These are phyloP conservation scores for Magnaporthiopsis poae DNA, from an alignment of 2,329 filamentous ascomycete genomes.

Conservation along the genomic window DNA sequence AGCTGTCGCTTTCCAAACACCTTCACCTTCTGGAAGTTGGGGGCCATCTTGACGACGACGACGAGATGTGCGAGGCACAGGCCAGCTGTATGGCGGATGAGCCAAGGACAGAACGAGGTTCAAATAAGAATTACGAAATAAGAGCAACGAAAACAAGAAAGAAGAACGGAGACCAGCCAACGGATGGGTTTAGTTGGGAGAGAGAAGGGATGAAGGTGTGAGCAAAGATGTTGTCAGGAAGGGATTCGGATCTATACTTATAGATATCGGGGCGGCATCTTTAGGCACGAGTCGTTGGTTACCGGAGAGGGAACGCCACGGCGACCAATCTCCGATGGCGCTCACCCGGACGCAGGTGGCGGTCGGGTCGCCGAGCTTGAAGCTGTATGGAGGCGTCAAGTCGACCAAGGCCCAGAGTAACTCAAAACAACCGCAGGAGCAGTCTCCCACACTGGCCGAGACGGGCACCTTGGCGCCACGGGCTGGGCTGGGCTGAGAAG, in stretches of 20 bases:
- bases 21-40: constrained; percentile 23
- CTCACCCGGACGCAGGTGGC: neutral
- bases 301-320: neutral
- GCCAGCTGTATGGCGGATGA: neutral
- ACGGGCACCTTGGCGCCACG: neutral
- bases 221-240: neutral
- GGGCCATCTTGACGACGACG: constrained; percentile 18
- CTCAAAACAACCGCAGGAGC: constrained; percentile 8
- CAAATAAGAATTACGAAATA: neutral
- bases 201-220: neutral
- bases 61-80: constrained; percentile 4
- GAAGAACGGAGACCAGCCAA: neutral
- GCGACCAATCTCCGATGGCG: neutral
- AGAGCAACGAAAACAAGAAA: neutral
- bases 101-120: neutral
- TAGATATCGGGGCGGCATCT: neutral
- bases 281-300: neutral
- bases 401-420: constrained; percentile 1
- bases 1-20: constrained; percentile 18
- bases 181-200: neutral
- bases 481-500: neutral
- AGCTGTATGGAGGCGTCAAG: neutral
- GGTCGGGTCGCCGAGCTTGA: neutral
- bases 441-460: constrained; percentile 1
- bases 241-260: neutral